Evolutionary conservation across 179 eudicot species (phyloP).

Genomic region (Carnegiea gigantea): DNA sequence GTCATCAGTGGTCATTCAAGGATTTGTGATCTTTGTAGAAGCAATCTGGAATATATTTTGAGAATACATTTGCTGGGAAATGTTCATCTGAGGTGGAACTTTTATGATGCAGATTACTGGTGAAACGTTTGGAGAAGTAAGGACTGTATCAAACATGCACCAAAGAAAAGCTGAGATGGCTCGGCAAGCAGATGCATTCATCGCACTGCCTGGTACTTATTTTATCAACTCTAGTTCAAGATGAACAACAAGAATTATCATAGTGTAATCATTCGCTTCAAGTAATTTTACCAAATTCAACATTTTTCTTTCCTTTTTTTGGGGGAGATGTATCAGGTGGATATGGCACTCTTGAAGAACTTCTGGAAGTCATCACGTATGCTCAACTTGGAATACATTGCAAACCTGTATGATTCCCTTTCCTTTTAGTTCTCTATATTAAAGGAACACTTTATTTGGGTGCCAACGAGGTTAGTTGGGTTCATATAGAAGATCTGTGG

Average conservation of each 20-base stretch:
- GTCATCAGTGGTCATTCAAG: background rate
- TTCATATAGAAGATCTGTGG: background rate
- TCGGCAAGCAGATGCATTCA: constrained; percentile 96
- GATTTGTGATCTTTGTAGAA: constrained; percentile 1
- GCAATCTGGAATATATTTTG: background rate
- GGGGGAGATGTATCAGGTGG: constrained; percentile 50
- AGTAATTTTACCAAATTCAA: background rate
- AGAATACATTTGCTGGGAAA: background rate
- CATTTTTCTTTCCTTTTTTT: background rate
- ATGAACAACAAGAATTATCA: background rate
- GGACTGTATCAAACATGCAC: constrained; percentile 86
- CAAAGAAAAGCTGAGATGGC: constrained; percentile 98
- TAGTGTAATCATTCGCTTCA: background rate
- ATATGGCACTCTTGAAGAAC: constrained; percentile 92
- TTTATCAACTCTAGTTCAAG: background rate
- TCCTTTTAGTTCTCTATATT: background rate
- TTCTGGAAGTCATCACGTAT: constrained; percentile 85
- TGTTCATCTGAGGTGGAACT: background rate
- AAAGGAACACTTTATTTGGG: background rate
- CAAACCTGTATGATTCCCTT: constrained; percentile 65
- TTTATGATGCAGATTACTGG: constrained; percentile 65
- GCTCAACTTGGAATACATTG: constrained; percentile 94
- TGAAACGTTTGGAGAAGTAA: constrained; percentile 77
- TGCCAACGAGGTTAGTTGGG: background rate
- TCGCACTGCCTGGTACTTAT: constrained; percentile 84